Evolutionary conservation across 2,329 filamentous ascomycete species (phyloP), one percentile per base, ranked within the genome.

Genomic region (Pseudogymnoascus sp.): DNA sequence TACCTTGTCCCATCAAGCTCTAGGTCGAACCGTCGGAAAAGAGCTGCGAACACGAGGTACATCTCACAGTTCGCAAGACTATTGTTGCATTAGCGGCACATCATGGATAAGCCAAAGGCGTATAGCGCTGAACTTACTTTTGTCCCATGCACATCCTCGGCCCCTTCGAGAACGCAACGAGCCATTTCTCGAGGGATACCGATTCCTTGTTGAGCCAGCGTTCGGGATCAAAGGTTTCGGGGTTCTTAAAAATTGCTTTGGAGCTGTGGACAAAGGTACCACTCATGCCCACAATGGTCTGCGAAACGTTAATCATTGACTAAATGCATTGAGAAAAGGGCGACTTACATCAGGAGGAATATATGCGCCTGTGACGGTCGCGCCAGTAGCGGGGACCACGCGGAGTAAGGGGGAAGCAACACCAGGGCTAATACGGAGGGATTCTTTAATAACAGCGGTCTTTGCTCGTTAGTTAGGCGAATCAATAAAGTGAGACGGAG

Each of bases 151-250:
- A 79, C 62, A 68, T 72, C 47, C 79, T 70, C 0, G 76, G 72
- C 0, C 79, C 80, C 33, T 75, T 70, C 0, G 74, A 76, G 66
- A 82, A 82, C 0, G 78, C 71, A 26, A 79, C 74, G 11, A 79
- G 64, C n/a, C 70, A 76, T 11, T 74, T 66, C 11, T 61, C 63
- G 1, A 66, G 44, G 4, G 44, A 59, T 14, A 42, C 33, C 7
- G 37, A 59, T 29, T 65, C 62, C 1, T 61, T 37, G 13, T 33
- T 26, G 1, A 63, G 72, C 68, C 64, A 72, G 24, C 70, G 64
- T 13, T 66, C 64, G 6, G 67, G 68, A 29, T 64, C 63, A 65
- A 69, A 73, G 10, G 16, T 61, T 37, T 50, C 37, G 33, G 66
- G 65, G 10, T 64, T 56, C 5, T 65, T 63, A 62, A 71, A 73